Base-by-base conservation (phyloP, 2,329 filamentous ascomycete species). In the Nigrospora sphaerica region DNA sequence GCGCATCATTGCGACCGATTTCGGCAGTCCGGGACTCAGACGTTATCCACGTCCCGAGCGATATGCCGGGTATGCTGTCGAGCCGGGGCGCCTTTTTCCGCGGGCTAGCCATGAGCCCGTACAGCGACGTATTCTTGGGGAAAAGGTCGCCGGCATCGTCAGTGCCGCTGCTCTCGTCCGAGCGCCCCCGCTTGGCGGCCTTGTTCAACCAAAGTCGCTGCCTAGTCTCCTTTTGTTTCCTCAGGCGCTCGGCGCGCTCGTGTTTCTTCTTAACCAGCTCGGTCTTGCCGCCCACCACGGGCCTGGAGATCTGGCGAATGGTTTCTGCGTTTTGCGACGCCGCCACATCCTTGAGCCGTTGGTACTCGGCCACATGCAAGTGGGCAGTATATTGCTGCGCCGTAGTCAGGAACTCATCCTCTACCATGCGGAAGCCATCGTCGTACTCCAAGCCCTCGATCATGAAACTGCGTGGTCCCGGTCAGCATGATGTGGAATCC, bases 351-450 rank as follows among this genome's bases (percentile, higher is more conserved):
- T 85, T 85, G 39, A 39, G 74, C 4, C 83, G 77, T 48, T 81
- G 73, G 60, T 92, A 92, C 62, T 90, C 86, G 14, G 81, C 85
- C n/a, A 81, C 78, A 59, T 91, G 86, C 2, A 92, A 74, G 61
- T 90, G 86, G 6, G 77, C 75, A 0, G 87, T 92, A 63, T 88
- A 92, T 3, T 72, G 68, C 44, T 80, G 77, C 0, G 87, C 87
- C 0, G 81, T 78, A 14, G 75, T 68, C 17, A 85, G 67, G 52
- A 93, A 80, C 54, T 92, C 87, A 56, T 93, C 88, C 62, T 92
- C 88, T 0, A 93, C 88, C 85, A 92, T 91, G 56, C 86, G 83
- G 63, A 80, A 92, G 46, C 67, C 68, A 59, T 91, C 86, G 61
- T 93, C 88, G n/a, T 74, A 64, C 4, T 76, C 70, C n/a, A 77